Conservation (phyloP, 192 early-diverging fungal species). For the Podila epigama region DNA sequence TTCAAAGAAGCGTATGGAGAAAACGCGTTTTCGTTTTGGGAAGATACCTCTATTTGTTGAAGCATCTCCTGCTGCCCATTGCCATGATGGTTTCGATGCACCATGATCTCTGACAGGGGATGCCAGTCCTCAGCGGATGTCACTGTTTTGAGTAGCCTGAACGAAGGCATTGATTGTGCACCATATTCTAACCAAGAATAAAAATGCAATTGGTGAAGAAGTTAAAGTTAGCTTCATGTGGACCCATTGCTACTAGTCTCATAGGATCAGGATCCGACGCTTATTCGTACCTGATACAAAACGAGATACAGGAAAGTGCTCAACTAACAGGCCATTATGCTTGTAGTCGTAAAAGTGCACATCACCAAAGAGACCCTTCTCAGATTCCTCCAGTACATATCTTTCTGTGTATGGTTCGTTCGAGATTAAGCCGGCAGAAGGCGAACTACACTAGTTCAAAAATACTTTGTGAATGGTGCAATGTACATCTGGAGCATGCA, state of each 20-base stretch:
- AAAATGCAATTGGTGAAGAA: too few relatives aligned
- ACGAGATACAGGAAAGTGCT: conserved; percentile 30
- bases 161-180: conserved; percentile 41
- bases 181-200: conserved; percentile 22
- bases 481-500: too few relatives aligned
- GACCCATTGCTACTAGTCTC: too few relatives aligned
- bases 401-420: conserved; percentile 18
- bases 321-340: conserved; percentile 34
- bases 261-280: too few relatives aligned
- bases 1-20: not conserved
- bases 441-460: conserved; percentile 7
- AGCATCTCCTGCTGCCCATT: conserved; percentile 41
- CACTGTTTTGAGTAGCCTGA: conserved; percentile 1
- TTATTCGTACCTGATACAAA: conserved; percentile 28
- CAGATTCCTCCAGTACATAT: conserved; percentile 19
- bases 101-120: conserved; percentile 21
- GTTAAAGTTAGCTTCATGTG: too few relatives aligned
- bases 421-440: conserved; percentile 33
- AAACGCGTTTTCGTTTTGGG: not conserved
- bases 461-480: too few relatives aligned
- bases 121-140: conserved; percentile 29
- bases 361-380: conserved; percentile 30
- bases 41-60: conserved; percentile 27
- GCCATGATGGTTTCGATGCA: conserved; percentile 43
- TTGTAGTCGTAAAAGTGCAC: conserved; percentile 50